Base-by-base conservation (phyloP, 805 yeast species). In the Metschnikowia sp. region DNA sequence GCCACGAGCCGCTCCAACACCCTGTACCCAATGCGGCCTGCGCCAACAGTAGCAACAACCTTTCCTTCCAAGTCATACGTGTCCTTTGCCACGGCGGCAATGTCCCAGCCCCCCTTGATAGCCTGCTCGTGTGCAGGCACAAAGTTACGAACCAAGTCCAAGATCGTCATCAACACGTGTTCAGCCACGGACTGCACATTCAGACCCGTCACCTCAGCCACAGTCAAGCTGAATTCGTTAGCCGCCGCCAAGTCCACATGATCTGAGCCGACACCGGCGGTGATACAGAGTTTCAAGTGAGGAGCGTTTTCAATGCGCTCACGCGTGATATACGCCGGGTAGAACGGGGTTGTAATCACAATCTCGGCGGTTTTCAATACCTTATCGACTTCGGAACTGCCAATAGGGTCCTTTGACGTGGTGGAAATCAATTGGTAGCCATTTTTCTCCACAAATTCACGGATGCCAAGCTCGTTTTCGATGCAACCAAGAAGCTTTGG, bases 231-330 rank as follows among this genome's bases (percentile, higher is more conserved):
- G 50, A 72, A 70, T 54, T 78, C 82, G 56, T 82, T 79, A 54
- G 88, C 82, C 57, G 86, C 86, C 55, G 76, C 76, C 58, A 86
- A 74, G 60, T 86, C 92, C 52, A 86, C 75, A 66, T 86, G 94
- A 63, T 86, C 94, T 18, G 89, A 83, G 10, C 95, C 95, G 50
- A 86, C 90, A 57, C 94, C 95, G 9, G 95, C 95, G 41, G 91
- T 86, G 56, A 85, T 75, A 50, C 83, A 72, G 43, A 84, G 61
- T 71, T 84, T 85, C 66, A 86, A 76, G 44, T 83, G 84, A 63
- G 82, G 82, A 32, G 92, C 91, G 60, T 78, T 77, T 42, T 71
- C 81, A 53, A 86, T 76, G 59, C 92, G 76, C 57, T 82, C 84
- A 49, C 75, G 73, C 46, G 84, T 78, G 63, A 86, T 74, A 66